Evolutionary conservation across 2,329 filamentous ascomycete genomes (phyloP), one percentile per base, ranked within the genome.

Genomic region (Neobulgaria alba): DNA sequence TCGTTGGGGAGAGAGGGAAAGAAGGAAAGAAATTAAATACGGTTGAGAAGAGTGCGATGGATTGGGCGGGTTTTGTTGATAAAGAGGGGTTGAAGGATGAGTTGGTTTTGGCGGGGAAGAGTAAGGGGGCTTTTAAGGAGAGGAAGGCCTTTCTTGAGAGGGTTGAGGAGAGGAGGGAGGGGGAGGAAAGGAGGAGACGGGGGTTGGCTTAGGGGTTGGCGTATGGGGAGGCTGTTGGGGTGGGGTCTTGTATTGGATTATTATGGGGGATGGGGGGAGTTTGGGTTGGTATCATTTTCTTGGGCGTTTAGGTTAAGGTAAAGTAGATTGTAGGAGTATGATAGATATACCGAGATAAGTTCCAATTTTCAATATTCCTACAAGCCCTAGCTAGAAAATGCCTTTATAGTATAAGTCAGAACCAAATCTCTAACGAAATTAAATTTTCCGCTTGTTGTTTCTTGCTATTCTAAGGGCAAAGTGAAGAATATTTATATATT

Each of bases 11-110:
- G 52, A 66, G 71, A 36, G 67, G 65, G 39, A 70, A 67, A 33
- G 67, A 67, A 12, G 67, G 71, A 71, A 77, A 73, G 67, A 83
- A 82, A 57, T 66, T 83, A 50, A 84, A 79, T 57, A 80, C 78
- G 12, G 76, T 83, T 12, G 78, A 84, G 63, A 83, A 83, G 69
- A 82, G 77, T 53, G 70, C 77, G 38, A 79, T 84, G 73, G 79
- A 84, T 60, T 84, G 79, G 79, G 79, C 79, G 3, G 77, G 78
- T 10, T 83, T 74, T 52, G 79, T 84, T 42, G 79, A 84, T 61
- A 75, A 79, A 58, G 79, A 82, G 59, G 79, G 79, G 7, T 79
- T 83, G 62, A 72, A 78, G 58, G 77, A 83, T 60, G 79, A 84
- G 59, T 65, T 84, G 43, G 72, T 73, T 60, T 65, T 79, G 34